phyloP scores from a whole-genome alignment of 768 basidiomycete species.

The Lyophyllum shimeji region DNA sequence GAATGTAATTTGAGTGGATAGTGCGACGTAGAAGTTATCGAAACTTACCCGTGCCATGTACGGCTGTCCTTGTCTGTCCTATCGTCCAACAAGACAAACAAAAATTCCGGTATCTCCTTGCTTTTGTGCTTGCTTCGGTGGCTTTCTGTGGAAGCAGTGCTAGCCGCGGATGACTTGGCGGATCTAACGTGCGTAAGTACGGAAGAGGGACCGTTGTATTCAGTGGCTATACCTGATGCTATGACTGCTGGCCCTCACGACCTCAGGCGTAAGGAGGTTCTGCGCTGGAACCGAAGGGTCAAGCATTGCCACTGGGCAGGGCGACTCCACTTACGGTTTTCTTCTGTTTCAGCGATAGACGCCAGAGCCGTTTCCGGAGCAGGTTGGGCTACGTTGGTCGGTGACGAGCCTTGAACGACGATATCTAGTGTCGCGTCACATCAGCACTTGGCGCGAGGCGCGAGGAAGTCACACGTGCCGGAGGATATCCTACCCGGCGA shows the following conservation, averaged over 20 bases:
- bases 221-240: conserved; percentile 9
- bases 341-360: background rate
- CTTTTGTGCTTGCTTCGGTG: conserved; percentile 17
- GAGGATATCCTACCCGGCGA: conserved; percentile 9
- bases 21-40: background rate
- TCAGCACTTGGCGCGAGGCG: background rate
- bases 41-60: conserved; percentile 45
- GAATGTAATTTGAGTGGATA: background rate
- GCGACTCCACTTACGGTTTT: background rate
- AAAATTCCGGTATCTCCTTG: conserved; percentile 27
- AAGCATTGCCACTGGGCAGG: background rate
- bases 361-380: background rate
- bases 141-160: conserved; percentile 11
- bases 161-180: conserved; percentile 11
- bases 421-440: background rate
- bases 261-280: conserved; percentile 5
- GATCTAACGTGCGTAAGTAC: background rate
- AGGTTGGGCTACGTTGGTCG: background rate
- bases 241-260: conserved; percentile 2
- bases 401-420: background rate
- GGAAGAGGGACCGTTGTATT: background rate
- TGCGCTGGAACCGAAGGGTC: background rate
- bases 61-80: conserved; percentile 28
- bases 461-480: background rate
- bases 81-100: conserved; percentile 39